Base-by-base conservation (phyloP, 257 asterid genomes). In the Gentiana macrophylla region DNA sequence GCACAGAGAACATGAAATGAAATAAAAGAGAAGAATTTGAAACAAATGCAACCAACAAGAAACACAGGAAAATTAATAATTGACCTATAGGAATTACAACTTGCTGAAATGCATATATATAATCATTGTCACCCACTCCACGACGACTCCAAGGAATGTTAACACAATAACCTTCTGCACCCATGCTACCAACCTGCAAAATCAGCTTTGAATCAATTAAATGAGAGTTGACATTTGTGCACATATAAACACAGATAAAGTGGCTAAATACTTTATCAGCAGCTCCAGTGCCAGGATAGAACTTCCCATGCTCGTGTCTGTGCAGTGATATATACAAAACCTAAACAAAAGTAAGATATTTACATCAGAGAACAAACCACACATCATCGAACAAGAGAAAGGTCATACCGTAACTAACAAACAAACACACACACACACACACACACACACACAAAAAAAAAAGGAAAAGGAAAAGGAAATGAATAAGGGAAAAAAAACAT, bases 261-360 rank as follows among this genome's bases (percentile, higher is more conserved):
- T 37, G 60, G 36, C 34, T 59, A 57, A 62, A 33, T 76, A 91
- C 97, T 95, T 92, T 93, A 73, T 74, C 61, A 53, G 93, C 95
- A 68, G 98, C 90, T 72, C 98, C 98, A 50, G 98, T 85, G 62
- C 98, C 97, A 56, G 98, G 98, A 72, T 92, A 92, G 64, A 92
- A 92, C 68, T 71, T 80, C 49, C 98, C 98, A 70, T 81, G 91
- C 79, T 92, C 94, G 50, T 92, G 91, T 72, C 97, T 83, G 63
- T 92, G 98, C 76, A 92, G 62, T n/a, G 98, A 92, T 69, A 92
- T 62, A 68, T 92, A 88, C 79, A 92, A 68, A 71, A 92, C 98
- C 98, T 92, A 70, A 72, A 77, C 50, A 53, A 37, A 55, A 48
- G 43, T 55, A 50, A 37, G 64, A 48, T 63, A 67, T 37, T 56